Evolutionary conservation across 2,329 filamentous ascomycete species (phyloP).

Genomic region (Purpureocillium lavendulum): DNA sequence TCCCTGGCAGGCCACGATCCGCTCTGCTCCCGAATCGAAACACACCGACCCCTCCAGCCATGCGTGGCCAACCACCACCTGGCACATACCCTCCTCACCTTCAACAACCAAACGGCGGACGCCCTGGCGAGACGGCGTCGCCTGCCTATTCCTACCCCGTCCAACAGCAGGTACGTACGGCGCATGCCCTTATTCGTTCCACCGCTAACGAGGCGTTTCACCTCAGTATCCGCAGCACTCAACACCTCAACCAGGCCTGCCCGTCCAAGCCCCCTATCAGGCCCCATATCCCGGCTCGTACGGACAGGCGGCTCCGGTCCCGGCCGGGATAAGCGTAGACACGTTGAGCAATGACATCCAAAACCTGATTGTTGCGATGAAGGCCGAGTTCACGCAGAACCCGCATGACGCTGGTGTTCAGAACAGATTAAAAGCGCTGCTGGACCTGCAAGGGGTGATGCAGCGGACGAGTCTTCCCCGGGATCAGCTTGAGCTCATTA

Average conservation of each 20-base stretch:
- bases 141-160: slow-evolving; percentile 10
- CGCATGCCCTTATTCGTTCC: background rate
- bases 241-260: slow-evolving; percentile 26
- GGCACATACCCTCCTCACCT: slow-evolving; percentile 17
- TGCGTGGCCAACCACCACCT: slow-evolving; percentile 16
- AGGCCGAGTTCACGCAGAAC: slow-evolving; percentile 65
- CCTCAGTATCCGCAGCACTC: slow-evolving; percentile 27
- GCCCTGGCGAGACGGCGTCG: slow-evolving; percentile 11
- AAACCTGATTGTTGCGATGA: slow-evolving; percentile 64
- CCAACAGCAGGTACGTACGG: slow-evolving; percentile 15
- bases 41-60: slow-evolving; percentile 64
- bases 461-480: slow-evolving; percentile 69
- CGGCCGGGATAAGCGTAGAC: slow-evolving; percentile 54
- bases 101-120: slow-evolving; percentile 22
- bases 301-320: slow-evolving; percentile 21
- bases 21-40: slow-evolving; percentile 53
- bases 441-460: slow-evolving; percentile 70
- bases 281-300: slow-evolving; percentile 30
- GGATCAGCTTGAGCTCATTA: slow-evolving; percentile 77
- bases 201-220: background rate
- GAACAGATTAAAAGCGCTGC: slow-evolving; percentile 72
- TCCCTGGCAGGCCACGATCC: slow-evolving; percentile 40
- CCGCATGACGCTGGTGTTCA: slow-evolving; percentile 69
- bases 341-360: slow-evolving; percentile 77
- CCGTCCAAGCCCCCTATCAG: slow-evolving; percentile 31